Conservation (phyloP, 2,329 filamentous ascomycete genomes). For the Myriosclerotinia duriaeana region DNA sequence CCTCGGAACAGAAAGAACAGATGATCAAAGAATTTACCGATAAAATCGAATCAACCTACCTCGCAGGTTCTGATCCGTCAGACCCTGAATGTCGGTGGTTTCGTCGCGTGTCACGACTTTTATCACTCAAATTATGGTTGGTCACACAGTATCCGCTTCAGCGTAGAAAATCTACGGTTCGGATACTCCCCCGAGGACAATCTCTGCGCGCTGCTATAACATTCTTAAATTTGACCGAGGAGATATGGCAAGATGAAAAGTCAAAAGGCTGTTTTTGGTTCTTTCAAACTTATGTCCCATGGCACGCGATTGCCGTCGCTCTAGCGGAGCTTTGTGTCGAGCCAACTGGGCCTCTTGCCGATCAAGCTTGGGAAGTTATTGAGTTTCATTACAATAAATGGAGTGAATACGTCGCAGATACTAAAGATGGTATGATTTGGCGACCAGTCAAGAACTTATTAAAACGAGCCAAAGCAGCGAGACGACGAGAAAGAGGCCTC, state of each 20-base stretch:
- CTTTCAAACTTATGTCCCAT: constrained; percentile 53
- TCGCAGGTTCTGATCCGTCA: constrained; percentile 3
- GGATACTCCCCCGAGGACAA: constrained; percentile 18
- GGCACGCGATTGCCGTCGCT: constrained; percentile 55
- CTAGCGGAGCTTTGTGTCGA: constrained; percentile 53
- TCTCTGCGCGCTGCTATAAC: constrained; percentile 48
- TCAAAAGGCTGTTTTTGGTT: constrained; percentile 49
- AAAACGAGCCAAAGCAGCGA: constrained; percentile 49
- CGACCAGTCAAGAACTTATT: constrained; percentile 54
- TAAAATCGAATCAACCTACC: constrained; percentile 16
- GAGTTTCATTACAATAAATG: constrained; percentile 49
- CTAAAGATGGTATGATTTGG: constrained; percentile 52
- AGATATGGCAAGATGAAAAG: constrained; percentile 28
- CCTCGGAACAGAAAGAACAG: constrained; percentile 19
- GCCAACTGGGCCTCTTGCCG: constrained; percentile 37
- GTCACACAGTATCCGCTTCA: constrained; percentile 46
- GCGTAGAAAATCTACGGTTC: not conserved
- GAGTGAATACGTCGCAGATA: constrained; percentile 50
- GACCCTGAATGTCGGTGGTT: not conserved
- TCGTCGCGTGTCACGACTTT: constrained; percentile 15
- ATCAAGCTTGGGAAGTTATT: constrained; percentile 50
- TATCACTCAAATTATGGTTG: constrained; percentile 46
- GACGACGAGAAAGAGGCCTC: constrained; percentile 19
- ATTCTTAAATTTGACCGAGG: constrained; percentile 32
- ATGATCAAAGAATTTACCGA: constrained; percentile 21